Evolutionary conservation across 73 alveolate species (phyloP), one percentile per base, ranked within the genome.

Genomic region (Uronychia binucleata): DNA sequence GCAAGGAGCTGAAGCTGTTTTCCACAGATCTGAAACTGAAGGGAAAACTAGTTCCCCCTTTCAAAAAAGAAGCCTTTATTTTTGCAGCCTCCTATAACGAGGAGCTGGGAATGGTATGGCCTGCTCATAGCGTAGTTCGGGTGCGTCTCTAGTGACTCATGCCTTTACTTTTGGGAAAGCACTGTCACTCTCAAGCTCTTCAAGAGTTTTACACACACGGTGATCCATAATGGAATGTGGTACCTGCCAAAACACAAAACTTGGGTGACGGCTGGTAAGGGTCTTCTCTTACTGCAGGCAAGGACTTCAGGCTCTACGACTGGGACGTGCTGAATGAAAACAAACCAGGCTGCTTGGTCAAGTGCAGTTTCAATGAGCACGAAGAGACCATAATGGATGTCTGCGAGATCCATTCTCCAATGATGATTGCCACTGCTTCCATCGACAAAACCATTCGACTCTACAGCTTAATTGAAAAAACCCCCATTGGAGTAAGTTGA

Each of bases 191-290:
- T 79, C 27, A 89, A 86, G 87, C 78, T 78, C 31, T 46, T 85
- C 30, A 85, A 86, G 31, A 77, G 80, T 14, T 30, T 78, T 0
- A 67, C 78, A 32, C 80, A 86, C 27, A 80, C 79, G 0, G 83
- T 87, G 33, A 83, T 67, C 31, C 74, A 92, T 83, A 91, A 93
- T 74, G 94, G 96, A 58, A 86, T 96, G 30, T 96, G 99, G 98
- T 93, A 60, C 83, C 83, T 96, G 79, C 88, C 88, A 46, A 85
- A 79, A 83, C 98, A 94, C 88, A 86, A 93, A 84, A 85, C 92
- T 46, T 96, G 99, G 98, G 82, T 96, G 30, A 80, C 98, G 29
- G 95, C 98, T 5, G 97, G 97, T 75, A 87, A 86, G 92, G 96
- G 87, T 89, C 86, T 26, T 82, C 89, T 35, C n/a, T n/a, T n/a